Evolutionary conservation across 2,329 filamentous ascomycete species (phyloP).

Genomic region (Trichophyton verrucosum): DNA sequence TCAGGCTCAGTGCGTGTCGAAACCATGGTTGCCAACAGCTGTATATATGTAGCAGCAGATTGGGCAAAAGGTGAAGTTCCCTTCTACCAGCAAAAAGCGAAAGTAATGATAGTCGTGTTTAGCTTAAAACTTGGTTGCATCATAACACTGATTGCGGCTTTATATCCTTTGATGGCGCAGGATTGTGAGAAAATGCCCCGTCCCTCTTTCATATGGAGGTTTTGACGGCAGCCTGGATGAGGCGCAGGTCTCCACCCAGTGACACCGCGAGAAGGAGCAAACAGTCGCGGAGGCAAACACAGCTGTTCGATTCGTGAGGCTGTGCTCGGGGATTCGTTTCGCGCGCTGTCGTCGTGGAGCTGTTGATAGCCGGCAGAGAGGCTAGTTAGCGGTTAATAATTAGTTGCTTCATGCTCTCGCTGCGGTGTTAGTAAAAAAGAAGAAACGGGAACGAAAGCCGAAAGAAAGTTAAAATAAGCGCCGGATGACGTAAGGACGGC

Average conservation of each 20-base stretch:
- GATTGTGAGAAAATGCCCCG: neutral
- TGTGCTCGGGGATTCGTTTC: neutral
- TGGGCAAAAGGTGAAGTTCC: neutral
- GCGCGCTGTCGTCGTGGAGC: neutral
- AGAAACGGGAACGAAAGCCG: neutral
- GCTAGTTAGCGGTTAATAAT: too few species aligned
- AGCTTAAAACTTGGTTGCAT: neutral
- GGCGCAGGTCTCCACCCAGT: slow-evolving; percentile 1
- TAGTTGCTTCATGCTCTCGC: too few species aligned
- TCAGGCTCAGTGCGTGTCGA: neutral
- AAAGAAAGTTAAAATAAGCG: neutral
- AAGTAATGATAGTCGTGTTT: neutral
- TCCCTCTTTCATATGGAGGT: neutral
- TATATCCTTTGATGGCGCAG: neutral
- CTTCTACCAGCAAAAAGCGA: neutral
- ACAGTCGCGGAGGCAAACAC: neutral
- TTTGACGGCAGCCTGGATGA: neutral
- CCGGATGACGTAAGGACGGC: neutral
- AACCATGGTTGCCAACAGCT: neutral
- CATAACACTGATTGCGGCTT: neutral
- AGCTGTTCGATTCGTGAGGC: neutral
- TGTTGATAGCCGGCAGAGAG: neutral
- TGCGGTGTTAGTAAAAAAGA: neutral
- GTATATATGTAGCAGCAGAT: neutral
- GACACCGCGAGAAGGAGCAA: neutral